These are phyloP conservation scores for Rehmannia glutinosa DNA, from an alignment of 257 asterid genomes.

Conservation along the genomic window DNA sequence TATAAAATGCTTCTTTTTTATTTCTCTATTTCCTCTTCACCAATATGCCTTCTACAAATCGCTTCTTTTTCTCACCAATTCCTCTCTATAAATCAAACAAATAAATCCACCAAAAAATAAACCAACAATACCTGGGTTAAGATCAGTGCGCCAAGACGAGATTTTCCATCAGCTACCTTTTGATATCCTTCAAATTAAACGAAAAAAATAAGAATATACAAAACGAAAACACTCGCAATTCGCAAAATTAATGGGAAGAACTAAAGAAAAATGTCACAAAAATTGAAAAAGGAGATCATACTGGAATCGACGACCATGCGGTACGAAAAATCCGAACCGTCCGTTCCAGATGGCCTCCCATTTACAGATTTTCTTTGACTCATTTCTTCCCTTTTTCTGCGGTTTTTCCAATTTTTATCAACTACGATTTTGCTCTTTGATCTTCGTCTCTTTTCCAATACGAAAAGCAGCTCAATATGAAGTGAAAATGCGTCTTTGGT, in stretches of 20 bases:
- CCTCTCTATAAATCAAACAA: constrained; percentile 6
- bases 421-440: background rate
- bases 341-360: constrained; percentile 92
- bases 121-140: constrained; percentile 51
- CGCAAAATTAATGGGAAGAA: background rate
- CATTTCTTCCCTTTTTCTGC: constrained; percentile 27
- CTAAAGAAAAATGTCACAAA: background rate
- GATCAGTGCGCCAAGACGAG: constrained; percentile 53
- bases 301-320: constrained; percentile 98
- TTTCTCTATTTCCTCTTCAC: background rate
- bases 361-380: constrained; percentile 45
- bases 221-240: background rate
- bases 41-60: background rate
- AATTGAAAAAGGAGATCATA: constrained; percentile 20
- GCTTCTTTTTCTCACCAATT: background rate
- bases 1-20: background rate
- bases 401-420: background rate
- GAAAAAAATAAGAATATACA: background rate
- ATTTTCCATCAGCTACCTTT: constrained; percentile 70
- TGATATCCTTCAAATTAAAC: constrained; percentile 53
- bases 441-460: too few relatives aligned
- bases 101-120: background rate
- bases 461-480: too few relatives aligned
- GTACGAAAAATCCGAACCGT: constrained; percentile 86
- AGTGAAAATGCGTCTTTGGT: too few relatives aligned